Percentiles rank a stretch among this genome's conserved stretches.
Evolutionary conservation across 495 filamentous ascomycete species (phyloP).

Genomic region (Tuber magnatum): DNA sequence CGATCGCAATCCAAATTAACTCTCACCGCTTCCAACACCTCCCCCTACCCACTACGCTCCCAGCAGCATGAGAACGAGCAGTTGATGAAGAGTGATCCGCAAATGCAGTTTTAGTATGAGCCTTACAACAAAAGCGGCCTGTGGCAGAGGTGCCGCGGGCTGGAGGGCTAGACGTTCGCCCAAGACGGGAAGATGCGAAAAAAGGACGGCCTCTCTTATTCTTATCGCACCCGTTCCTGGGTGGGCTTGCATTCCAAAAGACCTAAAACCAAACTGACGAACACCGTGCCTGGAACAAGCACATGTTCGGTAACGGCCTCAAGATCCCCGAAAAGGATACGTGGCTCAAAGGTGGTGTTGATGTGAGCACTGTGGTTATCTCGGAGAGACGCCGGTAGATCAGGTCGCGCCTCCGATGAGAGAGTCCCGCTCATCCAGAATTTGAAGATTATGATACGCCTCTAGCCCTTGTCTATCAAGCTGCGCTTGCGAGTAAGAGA

Average conservation of each 20-base stretch:
- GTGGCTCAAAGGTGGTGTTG: conserved; percentile 64
- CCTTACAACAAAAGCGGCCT: conserved; percentile 65
- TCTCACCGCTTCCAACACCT: neutral
- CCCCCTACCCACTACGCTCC: neutral
- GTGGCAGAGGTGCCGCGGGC: conserved; percentile 86
- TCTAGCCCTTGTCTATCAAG: too few relatives aligned
- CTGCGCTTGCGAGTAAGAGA: neutral
- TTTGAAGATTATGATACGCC: too few relatives aligned
- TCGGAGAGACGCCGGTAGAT: conserved; percentile 66
- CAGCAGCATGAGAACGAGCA: neutral
- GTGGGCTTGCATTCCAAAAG: neutral
- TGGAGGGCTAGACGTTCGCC: conserved; percentile 88
- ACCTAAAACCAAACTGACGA: neutral
- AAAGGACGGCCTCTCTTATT: conserved; percentile 8
- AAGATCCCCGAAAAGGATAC: conserved; percentile 56
- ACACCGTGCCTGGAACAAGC: conserved; percentile 42
- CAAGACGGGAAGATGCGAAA: conserved; percentile 75
- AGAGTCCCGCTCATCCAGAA: neutral
- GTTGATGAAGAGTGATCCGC: conserved; percentile 52
- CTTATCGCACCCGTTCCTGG: neutral
- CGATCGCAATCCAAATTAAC: conserved; percentile 43
- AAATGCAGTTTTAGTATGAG: conserved; percentile 89
- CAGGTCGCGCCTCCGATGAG: neutral
- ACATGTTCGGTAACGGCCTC: conserved; percentile 90
- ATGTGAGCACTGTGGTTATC: conserved; percentile 68